A percentile compares a stretch with the other conserved stretches of the same genome.
phyloP scores from a whole-genome alignment of 2,329 filamentous ascomycete species.

The Clarireedia monteithiana region DNA sequence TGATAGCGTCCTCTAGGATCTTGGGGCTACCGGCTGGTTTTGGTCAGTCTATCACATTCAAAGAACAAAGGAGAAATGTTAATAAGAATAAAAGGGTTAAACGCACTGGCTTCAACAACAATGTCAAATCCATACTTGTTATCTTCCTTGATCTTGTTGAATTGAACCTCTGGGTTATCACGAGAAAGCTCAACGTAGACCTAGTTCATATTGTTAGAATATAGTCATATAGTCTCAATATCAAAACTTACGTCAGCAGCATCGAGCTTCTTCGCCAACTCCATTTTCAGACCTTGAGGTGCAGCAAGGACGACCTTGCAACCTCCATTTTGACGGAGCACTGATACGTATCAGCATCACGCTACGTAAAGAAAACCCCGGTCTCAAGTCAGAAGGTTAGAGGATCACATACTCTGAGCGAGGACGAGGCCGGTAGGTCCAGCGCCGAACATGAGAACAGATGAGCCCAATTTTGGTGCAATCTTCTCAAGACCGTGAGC shows the following conservation, averaged over 20 bases:
- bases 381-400: not conserved
- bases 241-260: conserved; percentile 37
- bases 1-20: conserved; percentile 62
- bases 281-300: conserved; percentile 61
- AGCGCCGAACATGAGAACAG: conserved; percentile 58
- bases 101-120: conserved; percentile 10
- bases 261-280: conserved; percentile 52
- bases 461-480: conserved; percentile 54
- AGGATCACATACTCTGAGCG: conserved; percentile 12
- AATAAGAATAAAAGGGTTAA: not conserved
- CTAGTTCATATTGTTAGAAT: conserved; percentile 8
- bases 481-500: conserved; percentile 65
- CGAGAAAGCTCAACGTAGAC: conserved; percentile 45
- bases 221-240: not conserved
- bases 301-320: conserved; percentile 64
- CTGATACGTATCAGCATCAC: not conserved
- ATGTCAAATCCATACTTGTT: conserved; percentile 65
- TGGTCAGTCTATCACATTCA: not conserved
- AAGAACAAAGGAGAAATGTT: conserved; percentile 53
- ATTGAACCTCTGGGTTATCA: conserved; percentile 48
- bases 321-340: conserved; percentile 60
- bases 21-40: conserved; percentile 48
- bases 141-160: conserved; percentile 51
- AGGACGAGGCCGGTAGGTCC: conserved; percentile 58
- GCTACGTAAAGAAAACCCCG: not conserved